A percentile compares a stretch with the other conserved stretches of the same genome.
Conservation (phyloP, 345 rosid species). For the Gossypium sturtianum region DNA sequence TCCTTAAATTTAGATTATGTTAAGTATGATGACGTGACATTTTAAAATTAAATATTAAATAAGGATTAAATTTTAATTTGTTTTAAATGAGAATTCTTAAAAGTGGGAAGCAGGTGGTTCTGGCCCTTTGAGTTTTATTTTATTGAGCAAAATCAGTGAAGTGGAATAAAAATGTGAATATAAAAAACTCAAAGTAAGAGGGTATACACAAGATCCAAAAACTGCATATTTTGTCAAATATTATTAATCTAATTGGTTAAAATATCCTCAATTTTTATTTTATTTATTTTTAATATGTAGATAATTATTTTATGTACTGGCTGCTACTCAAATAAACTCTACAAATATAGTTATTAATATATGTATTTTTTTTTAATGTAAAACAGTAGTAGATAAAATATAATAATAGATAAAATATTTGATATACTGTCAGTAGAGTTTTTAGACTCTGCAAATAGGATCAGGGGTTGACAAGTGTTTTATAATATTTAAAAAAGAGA, state of each 20-base stretch:
- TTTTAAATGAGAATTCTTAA: background rate
- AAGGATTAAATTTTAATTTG: too few relatives aligned
- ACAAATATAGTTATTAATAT: too few relatives aligned
- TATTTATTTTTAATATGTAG: background rate
- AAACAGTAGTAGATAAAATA: too few relatives aligned
- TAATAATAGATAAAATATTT: too few relatives aligned
- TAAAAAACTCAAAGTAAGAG: background rate
- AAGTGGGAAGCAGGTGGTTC: background rate
- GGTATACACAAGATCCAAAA: slow-evolving; percentile 28
- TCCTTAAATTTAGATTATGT: too few relatives aligned
- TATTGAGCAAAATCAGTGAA: background rate
- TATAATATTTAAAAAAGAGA: too few relatives aligned
- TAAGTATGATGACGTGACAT: too few relatives aligned
- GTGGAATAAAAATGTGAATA: background rate
- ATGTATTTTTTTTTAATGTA: too few relatives aligned
- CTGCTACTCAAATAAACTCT: too few relatives aligned
- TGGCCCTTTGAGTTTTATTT: slow-evolving; percentile 1
- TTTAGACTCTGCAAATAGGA: too few relatives aligned
- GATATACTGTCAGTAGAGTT: fast-evolving
- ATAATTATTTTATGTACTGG: background rate
- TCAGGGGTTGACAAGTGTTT: fast-evolving
- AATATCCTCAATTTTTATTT: background rate
- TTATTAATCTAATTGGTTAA: background rate
- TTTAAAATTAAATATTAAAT: too few relatives aligned
- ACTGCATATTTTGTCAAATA: background rate